Conservation (phyloP, 768 basidiomycete species). For the Porphyrellus cyaneotinctus region DNA sequence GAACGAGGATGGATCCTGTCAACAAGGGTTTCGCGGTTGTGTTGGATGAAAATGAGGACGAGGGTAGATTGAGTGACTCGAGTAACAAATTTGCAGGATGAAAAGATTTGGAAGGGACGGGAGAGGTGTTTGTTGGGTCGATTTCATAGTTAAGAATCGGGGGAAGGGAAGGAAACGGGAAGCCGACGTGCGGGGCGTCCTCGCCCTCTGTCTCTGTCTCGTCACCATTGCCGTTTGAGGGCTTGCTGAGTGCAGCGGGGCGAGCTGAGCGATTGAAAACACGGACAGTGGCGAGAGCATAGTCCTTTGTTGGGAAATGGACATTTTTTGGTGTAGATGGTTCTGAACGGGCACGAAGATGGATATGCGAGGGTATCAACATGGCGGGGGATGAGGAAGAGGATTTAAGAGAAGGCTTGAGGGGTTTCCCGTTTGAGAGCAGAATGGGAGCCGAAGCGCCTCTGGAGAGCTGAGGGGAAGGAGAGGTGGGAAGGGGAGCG, state of each 20-base stretch:
- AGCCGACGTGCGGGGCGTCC: conserved; percentile 9
- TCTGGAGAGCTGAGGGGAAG: conserved; percentile 24
- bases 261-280: conserved; percentile 64
- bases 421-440: conserved; percentile 75
- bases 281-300: conserved; percentile 57
- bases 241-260: conserved; percentile 51
- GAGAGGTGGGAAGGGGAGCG: neutral
- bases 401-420: conserved; percentile 80
- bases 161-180: conserved; percentile 26
- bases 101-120: conserved; percentile 1
- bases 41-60: conserved; percentile 5
- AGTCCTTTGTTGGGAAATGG: conserved; percentile 73
- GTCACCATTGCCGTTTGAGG: conserved; percentile 22
- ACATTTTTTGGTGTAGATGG: conserved; percentile 80
- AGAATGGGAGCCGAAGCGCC: conserved; percentile 42
- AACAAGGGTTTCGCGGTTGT: conserved; percentile 37
- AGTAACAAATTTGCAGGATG: conserved; percentile 32
- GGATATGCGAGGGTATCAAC: conserved; percentile 1
- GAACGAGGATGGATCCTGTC: conserved; percentile 74
- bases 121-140: conserved; percentile 15
- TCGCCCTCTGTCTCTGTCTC: conserved; percentile 46
- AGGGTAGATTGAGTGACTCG: conserved; percentile 35
- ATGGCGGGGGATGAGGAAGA: conserved; percentile 22
- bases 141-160: conserved; percentile 20
- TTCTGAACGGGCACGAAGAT: conserved; percentile 46